Evolutionary conservation across 2,329 filamentous ascomycete species (phyloP), one percentile per base, ranked within the genome.

Genomic region (Elsinoe australis): DNA sequence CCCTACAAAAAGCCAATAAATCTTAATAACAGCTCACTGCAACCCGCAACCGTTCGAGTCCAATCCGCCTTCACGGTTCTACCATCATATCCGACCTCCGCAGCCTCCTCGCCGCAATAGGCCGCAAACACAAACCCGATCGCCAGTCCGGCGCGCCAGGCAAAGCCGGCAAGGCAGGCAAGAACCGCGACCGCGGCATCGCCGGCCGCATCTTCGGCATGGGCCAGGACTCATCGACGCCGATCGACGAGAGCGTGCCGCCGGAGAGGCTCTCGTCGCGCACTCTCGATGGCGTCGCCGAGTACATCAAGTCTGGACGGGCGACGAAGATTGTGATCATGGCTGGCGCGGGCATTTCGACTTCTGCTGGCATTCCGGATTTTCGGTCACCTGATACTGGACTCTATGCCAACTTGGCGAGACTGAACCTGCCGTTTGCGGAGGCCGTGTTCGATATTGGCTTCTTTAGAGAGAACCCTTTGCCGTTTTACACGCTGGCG

Each of bases 361-460:
- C 85, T 0, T 72, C 70, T n/a, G 70, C 68, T 1, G 68, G 71
- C 67, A 90, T 98, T 53, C 92, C 92, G 53, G 92, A 98, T 67
- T 98, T 96, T 65, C 78, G 92, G 54, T 94, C 88, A 1, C 89
- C 90, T 53, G 84, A 87, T 50, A 96, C 90, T 0, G 92, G 92
- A 2, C 77, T 98, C 8, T 98, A 98, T 65, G 83, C 87, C 58
- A 96, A 96, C 61, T 80, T 98, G 22, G 84, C 85, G 17, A 79
- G 85, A 46, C 76, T 96, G 24, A 80, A 94, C 52, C 76, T 98
- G 0, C 89, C 89, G 0, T 83, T 90, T 59, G 83, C 90, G 17
- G 88, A 96, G 68, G 89, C 87, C 26, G 87, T 96, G 35, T 96
- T 98, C 67, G 88, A 95, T 61, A 90, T 98, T 54, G 73, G 73